A percentile compares a stretch with the other conserved stretches of the same genome.
phyloP scores from a whole-genome alignment of 352 stramenopile genomes.

The Pythium oligandrum region DNA sequence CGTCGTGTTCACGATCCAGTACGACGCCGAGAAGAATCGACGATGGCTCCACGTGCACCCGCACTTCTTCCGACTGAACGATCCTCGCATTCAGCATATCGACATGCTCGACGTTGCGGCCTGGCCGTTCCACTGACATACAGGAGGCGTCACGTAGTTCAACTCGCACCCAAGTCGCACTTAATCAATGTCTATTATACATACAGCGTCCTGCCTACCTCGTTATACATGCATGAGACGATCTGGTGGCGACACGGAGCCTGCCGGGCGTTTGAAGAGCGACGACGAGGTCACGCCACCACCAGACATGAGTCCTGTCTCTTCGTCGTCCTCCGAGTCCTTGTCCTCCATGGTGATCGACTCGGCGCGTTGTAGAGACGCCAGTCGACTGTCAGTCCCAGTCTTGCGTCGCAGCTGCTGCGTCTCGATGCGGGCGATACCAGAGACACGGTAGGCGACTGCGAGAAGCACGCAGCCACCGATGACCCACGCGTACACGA shows the following conservation, averaged over 20 bases:
- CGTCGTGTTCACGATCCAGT: constrained; percentile 19
- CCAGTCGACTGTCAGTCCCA: not conserved
- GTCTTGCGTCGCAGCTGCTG: constrained; percentile 19
- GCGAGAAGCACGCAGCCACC: constrained; percentile 34
- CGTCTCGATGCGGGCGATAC: constrained; percentile 42
- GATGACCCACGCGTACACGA: constrained; percentile 47
- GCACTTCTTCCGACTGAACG: constrained; percentile 24
- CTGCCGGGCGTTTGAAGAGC: constrained; percentile 55
- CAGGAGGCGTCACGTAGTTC: not conserved
- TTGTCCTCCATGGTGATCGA: not conserved
- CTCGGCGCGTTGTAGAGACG: not conserved
- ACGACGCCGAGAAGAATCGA: not conserved
- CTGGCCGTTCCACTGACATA: constrained; percentile 1
- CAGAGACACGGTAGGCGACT: constrained; percentile 49
- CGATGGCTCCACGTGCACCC: constrained; percentile 11
- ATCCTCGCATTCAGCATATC: constrained; percentile 17
- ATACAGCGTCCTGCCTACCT: not conserved
- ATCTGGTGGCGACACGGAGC: constrained; percentile 28
- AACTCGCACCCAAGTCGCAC: no score
- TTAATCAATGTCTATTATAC: no score
- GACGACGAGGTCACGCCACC: constrained; percentile 10
- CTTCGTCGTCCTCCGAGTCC: not conserved
- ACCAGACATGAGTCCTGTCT: constrained; percentile 2
- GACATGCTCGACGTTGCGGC: constrained; percentile 15
- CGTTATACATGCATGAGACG: constrained; percentile 25